Evolutionary conservation across 306 rosid species (phyloP).

Genomic region (Prunus kanzakura): DNA sequence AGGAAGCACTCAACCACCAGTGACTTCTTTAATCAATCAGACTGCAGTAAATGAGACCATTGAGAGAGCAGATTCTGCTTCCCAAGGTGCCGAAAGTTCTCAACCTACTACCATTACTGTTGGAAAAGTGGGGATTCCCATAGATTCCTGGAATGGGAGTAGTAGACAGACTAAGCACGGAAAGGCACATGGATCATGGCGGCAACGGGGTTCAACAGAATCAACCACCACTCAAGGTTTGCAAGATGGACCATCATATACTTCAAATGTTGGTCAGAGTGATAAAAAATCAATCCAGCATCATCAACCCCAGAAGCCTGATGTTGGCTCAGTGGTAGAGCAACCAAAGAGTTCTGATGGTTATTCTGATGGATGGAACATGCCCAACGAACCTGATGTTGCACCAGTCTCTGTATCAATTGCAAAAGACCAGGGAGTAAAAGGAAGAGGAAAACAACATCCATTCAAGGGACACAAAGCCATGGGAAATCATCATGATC

Average conservation of each 20-base stretch:
- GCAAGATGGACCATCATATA: slow-evolving; percentile 37
- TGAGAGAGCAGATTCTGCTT: slow-evolving; percentile 41
- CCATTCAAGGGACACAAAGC: slow-evolving; percentile 62
- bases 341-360: slow-evolving; percentile 43
- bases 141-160: slow-evolving; percentile 56
- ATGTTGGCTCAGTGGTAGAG: slow-evolving; percentile 39
- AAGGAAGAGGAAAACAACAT: slow-evolving; percentile 52
- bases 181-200: slow-evolving; percentile 66
- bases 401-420: slow-evolving; percentile 37
- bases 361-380: slow-evolving; percentile 45
- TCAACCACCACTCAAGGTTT: slow-evolving; percentile 41
- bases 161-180: slow-evolving; percentile 65
- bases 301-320: slow-evolving; percentile 38
- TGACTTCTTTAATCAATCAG: slow-evolving; percentile 42
- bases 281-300: slow-evolving; percentile 38
- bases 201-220: slow-evolving; percentile 54
- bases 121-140: slow-evolving; percentile 44
- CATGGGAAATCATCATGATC: slow-evolving; percentile 44
- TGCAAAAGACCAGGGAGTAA: slow-evolving; percentile 49
- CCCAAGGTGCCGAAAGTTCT: slow-evolving; percentile 32
- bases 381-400: slow-evolving; percentile 34
- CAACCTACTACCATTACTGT: slow-evolving; percentile 33
- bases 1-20: slow-evolving; percentile 51
- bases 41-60: slow-evolving; percentile 34
- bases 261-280: slow-evolving; percentile 36